Percentiles rank a stretch among this genome's conserved stretches.
Conservation (phyloP, 2,329 filamentous ascomycete species). For the Orbilia javanica region DNA sequence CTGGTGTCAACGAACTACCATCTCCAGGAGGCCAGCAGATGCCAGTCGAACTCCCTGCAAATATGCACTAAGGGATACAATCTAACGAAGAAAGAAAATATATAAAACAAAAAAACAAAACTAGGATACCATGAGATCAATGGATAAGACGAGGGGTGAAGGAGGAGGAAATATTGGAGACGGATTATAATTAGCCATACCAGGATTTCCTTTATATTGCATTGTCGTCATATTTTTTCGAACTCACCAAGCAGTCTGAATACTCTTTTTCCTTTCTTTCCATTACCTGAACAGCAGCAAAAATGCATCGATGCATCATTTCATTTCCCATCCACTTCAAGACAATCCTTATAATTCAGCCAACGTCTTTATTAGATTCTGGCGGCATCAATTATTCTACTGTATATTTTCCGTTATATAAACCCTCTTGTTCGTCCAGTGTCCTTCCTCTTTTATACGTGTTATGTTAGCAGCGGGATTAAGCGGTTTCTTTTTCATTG, state of each 20-base stretch:
- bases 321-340: background rate
- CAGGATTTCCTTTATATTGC: background rate
- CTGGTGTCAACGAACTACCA: slow-evolving; percentile 41
- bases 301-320: slow-evolving; percentile 27
- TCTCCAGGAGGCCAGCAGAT: slow-evolving; percentile 42
- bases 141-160: background rate
- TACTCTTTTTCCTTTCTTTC: background rate
- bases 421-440: background rate
- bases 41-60: slow-evolving; percentile 46
- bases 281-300: slow-evolving; percentile 23
- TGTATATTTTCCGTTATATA: slow-evolving; percentile 44
- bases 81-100: background rate
- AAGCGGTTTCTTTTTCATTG: slow-evolving; percentile 8
- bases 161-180: background rate
- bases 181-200: background rate
- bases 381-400: slow-evolving; percentile 8
- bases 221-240: background rate
- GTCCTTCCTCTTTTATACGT: slow-evolving; percentile 1
- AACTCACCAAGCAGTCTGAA: background rate
- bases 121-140: slow-evolving; percentile 12
- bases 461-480: slow-evolving; percentile 32
- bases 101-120: slow-evolving; percentile 13
- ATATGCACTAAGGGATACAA: slow-evolving; percentile 9
- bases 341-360: slow-evolving; percentile 41
- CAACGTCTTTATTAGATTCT: background rate